phyloP scores from a whole-genome alignment of 2,329 filamentous ascomycete species.

The Phaeosphaeriaceae sp. region DNA sequence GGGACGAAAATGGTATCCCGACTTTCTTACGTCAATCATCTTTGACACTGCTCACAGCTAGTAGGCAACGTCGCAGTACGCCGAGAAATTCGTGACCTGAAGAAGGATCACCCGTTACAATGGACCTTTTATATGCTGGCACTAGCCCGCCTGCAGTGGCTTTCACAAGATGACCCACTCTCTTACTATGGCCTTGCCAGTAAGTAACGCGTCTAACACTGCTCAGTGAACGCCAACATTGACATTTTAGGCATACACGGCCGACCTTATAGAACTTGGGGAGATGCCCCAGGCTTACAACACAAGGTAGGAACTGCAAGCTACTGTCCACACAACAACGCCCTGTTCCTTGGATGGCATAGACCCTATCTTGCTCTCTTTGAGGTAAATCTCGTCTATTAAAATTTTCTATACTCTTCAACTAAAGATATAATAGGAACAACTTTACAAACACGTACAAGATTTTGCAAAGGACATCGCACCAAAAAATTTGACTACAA shows the following conservation, averaged over 20 bases:
- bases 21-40: background rate
- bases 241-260: conserved; percentile 40
- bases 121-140: conserved; percentile 81
- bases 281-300: conserved; percentile 41
- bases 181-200: conserved; percentile 83
- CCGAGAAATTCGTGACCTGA: conserved; percentile 70
- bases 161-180: conserved; percentile 65
- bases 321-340: conserved; percentile 79
- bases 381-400: conserved; percentile 52
- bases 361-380: conserved; percentile 74
- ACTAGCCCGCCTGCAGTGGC: conserved; percentile 71
- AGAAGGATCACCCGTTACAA: conserved; percentile 63
- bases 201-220: conserved; percentile 40
- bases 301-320: conserved; percentile 52
- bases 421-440: conserved; percentile 29
- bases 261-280: conserved; percentile 45
- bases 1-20: conserved; percentile 24
- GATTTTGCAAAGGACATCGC: conserved; percentile 16
- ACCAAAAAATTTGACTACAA: conserved; percentile 15
- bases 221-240: background rate
- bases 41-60: conserved; percentile 6
- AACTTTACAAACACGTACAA: conserved; percentile 32
- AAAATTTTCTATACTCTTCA: background rate
- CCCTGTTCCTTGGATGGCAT: conserved; percentile 85
- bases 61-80: conserved; percentile 52